Evolutionary conservation across 495 filamentous ascomycete genomes (phyloP), one percentile per base, ranked within the genome.

Genomic region (Neurospora sp.): DNA sequence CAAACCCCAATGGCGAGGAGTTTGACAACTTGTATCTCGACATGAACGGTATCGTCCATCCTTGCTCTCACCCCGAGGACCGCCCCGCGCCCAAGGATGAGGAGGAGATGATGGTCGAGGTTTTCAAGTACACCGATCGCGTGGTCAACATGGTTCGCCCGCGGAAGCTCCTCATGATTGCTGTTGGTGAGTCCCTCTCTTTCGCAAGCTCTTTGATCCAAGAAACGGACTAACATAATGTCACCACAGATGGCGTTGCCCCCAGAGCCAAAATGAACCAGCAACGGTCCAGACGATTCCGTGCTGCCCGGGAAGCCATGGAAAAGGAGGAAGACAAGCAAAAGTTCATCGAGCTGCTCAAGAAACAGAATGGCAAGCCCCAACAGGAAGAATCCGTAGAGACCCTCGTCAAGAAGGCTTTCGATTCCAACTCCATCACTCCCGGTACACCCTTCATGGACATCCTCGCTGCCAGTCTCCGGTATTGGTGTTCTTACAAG

Each of bases 11-110:
- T 84, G 94, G 94, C 81, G 96, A 98, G 82, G 94, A 98, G 80
- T 92, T 95, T 78, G 95, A 99, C 82, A 99, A 98, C 79, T 86
- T 99, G 4, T 99, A 98, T 79, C 89, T 99, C 71, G 96, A 99
- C 79, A 98, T 99, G 96, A 99, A 99, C 84, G 96, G 96, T 80
- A 99, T 99, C 76, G 96, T 99, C 62, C 96, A 99, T 88, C 96
- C 96, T 3, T 99, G 96, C 84, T 97, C 94, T 6, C 96, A 99
- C 83, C 96, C 96, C 3, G 96, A 99, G 82, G 95, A 98, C 76
- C 91, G 88, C 74, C 93, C 96, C 4, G 88, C 96, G 5, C 96
- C 96, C 38, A 91, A 91, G 77, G 94, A 93, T 54, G 96, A 99
- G 85, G 93, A 96, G 81, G 96, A 98, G 82, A 99, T 99, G 96